Evolutionary conservation across 2,329 filamentous ascomycete species (phyloP).

Genomic region (Colletotrichum aenigma): DNA sequence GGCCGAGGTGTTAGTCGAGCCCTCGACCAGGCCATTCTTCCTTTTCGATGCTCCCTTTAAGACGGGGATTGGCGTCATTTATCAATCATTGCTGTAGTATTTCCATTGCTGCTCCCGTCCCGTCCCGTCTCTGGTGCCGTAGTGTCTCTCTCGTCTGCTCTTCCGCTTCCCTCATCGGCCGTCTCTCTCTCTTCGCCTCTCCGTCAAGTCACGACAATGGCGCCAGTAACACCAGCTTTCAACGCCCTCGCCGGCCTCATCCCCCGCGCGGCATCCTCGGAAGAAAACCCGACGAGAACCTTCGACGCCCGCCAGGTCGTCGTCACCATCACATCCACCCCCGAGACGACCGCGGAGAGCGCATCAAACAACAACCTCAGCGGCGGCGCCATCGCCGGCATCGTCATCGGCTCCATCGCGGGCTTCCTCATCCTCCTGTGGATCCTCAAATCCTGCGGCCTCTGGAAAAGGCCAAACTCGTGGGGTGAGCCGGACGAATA

Average conservation of each 20-base stretch:
- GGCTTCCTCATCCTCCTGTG: constrained; percentile 51
- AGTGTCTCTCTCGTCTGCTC: not conserved
- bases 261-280: not conserved
- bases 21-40: not conserved
- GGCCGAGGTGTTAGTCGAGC: not conserved
- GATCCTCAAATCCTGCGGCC: constrained; percentile 47
- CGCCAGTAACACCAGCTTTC: not conserved
- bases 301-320: constrained; percentile 25
- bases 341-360: constrained; percentile 21
- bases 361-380: constrained; percentile 33
- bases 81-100: not conserved
- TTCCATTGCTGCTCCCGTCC: not conserved
- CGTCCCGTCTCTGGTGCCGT: not conserved
- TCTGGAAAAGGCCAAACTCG: constrained; percentile 3
- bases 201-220: not conserved
- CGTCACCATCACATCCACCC: constrained; percentile 31
- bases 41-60: not conserved
- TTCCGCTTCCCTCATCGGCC: not conserved
- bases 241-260: not conserved
- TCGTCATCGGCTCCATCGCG: constrained; percentile 52
- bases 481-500: constrained; percentile 5
- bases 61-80: not conserved
- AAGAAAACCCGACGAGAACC: not conserved
- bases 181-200: not conserved
- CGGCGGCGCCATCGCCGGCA: constrained; percentile 56